Evolutionary conservation across 768 basidiomycete genomes (phyloP).

Genomic region (Boletus patriciae): DNA sequence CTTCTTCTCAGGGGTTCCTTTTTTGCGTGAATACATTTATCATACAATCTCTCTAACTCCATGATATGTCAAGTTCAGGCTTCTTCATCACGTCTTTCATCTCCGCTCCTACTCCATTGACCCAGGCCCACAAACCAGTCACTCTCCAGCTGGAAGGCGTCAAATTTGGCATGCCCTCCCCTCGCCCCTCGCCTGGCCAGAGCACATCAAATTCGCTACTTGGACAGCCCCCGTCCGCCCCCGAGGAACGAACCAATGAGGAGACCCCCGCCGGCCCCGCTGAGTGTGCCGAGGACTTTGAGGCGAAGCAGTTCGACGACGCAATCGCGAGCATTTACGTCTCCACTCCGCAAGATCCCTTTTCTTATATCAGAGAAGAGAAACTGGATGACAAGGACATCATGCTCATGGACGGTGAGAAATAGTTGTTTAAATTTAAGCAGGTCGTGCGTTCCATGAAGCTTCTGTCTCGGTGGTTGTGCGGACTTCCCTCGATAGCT

Average conservation of each 20-base stretch:
- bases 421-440: constrained; percentile 11
- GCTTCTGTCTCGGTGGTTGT: constrained; percentile 22
- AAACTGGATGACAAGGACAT: constrained; percentile 51
- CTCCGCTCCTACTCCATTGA: constrained; percentile 31
- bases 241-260: background rate
- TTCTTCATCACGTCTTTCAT: constrained; percentile 37
- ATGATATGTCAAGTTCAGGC: constrained; percentile 30
- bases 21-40: constrained; percentile 19
- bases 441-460: constrained; percentile 11
- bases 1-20: constrained; percentile 16
- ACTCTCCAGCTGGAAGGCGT: constrained; percentile 17
- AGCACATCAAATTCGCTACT: constrained; percentile 19
- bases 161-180: constrained; percentile 20
- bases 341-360: constrained; percentile 25
- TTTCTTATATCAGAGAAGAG: constrained; percentile 51
- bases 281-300: background rate
- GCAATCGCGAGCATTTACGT: constrained; percentile 37
- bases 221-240: constrained; percentile 25
- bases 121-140: constrained; percentile 19
- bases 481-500: constrained; percentile 20
- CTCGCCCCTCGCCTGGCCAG: constrained; percentile 23
- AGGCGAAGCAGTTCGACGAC: constrained; percentile 28
- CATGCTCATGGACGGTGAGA: constrained; percentile 59
- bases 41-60: constrained; percentile 25
- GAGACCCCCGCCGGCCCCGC: background rate